A percentile compares a stretch with the other conserved stretches of the same genome.
These are phyloP conservation scores for Ceratobasidium papillatum DNA, from an alignment of 1,284 basidiomycete genomes.

Conservation along the genomic window DNA sequence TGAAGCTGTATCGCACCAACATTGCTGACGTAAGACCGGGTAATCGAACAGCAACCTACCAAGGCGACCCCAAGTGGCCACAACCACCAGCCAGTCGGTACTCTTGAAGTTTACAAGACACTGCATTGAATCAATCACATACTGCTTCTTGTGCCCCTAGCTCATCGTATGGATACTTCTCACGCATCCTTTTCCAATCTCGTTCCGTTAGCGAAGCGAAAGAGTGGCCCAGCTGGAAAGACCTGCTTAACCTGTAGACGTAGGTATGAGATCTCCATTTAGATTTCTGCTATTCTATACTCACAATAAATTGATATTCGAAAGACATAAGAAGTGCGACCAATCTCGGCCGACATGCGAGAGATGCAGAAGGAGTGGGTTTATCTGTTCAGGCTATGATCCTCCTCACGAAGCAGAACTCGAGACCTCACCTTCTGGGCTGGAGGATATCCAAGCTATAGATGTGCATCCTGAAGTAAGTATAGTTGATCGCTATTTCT, in stretches of 20 bases:
- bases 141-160: too few species aligned
- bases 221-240: slow-evolving; percentile 14
- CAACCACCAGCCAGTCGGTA: too few species aligned
- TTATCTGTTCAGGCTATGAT: slow-evolving; percentile 22
- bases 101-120: too few species aligned
- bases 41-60: too few species aligned
- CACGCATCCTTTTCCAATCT: not conserved
- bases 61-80: too few species aligned
- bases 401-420: not conserved
- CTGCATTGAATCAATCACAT: too few species aligned
- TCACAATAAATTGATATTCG: not conserved
- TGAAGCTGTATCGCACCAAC: too few species aligned
- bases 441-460: not conserved
- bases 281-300: not conserved
- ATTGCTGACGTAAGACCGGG: too few species aligned
- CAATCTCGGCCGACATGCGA: slow-evolving; percentile 24
- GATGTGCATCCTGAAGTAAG: not conserved
- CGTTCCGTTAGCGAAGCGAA: not conserved
- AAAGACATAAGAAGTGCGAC: slow-evolving; percentile 27
- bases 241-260: slow-evolving; percentile 30
- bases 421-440: not conserved
- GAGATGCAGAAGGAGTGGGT: not conserved
- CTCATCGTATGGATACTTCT: too few species aligned
- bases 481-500: not conserved
- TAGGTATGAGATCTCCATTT: not conserved